Percentiles rank a stretch among this genome's conserved stretches.
Conservation (phyloP, 2,329 filamentous ascomycete genomes). For the Trichoderma simmonsii region DNA sequence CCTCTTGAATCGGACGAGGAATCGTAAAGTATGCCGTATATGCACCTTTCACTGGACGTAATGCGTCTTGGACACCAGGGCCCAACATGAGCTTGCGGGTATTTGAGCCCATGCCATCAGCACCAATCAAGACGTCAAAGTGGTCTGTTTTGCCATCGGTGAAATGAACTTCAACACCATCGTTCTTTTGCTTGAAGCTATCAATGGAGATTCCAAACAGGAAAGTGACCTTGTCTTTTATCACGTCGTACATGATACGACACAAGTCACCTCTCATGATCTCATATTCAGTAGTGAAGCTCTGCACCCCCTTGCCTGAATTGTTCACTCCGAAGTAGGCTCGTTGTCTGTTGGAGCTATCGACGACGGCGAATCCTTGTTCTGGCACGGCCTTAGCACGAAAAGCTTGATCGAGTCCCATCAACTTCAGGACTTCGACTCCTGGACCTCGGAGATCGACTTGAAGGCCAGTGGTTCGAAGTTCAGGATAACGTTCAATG, state of each 20-base stretch:
- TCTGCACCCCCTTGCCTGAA: slow-evolving; percentile 13
- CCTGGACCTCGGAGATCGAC: slow-evolving; percentile 46
- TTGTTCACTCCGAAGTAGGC: slow-evolving; percentile 32
- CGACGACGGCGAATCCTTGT: slow-evolving; percentile 46
- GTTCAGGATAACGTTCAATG: slow-evolving; percentile 36
- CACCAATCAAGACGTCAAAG: slow-evolving; percentile 22
- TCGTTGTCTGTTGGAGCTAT: slow-evolving; percentile 37
- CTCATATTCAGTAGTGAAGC: slow-evolving; percentile 49
- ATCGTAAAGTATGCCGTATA: slow-evolving; percentile 40
- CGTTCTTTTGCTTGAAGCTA: slow-evolving; percentile 24
- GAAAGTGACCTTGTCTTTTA: slow-evolving; percentile 28
- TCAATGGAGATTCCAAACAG: slow-evolving; percentile 31
- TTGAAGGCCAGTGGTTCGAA: slow-evolving; percentile 39
- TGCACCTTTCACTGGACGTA: slow-evolving; percentile 16
- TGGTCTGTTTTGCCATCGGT: slow-evolving; percentile 21
- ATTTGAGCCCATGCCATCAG: slow-evolving; percentile 22
- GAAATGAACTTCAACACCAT: slow-evolving; percentile 19
- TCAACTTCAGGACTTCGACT: slow-evolving; percentile 37
- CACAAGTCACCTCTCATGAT: slow-evolving; percentile 54
- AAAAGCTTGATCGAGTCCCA: slow-evolving; percentile 38
- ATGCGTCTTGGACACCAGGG: slow-evolving; percentile 1
- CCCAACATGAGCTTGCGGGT: slow-evolving; percentile 19
- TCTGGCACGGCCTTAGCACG: slow-evolving; percentile 41
- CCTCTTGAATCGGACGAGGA: slow-evolving; percentile 22
- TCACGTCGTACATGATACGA: slow-evolving; percentile 39